Evolutionary conservation across 176 grass and related monocot genomes (phyloP).

Genomic region (Hyparrhenia diplandra): DNA sequence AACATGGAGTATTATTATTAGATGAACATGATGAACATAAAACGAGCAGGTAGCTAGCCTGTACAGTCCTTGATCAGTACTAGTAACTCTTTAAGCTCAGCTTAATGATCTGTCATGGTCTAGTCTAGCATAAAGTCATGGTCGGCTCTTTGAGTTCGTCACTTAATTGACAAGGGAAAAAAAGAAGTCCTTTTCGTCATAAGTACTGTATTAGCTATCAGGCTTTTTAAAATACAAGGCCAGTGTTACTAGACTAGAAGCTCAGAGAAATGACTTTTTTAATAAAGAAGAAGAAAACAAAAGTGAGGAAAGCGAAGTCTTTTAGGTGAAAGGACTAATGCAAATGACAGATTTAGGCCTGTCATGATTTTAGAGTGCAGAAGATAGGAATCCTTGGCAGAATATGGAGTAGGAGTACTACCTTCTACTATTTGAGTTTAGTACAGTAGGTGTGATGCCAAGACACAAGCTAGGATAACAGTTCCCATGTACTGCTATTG

Average conservation of each 20-base stretch:
- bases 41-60: neutral
- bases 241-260: neutral
- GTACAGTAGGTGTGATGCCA: neutral
- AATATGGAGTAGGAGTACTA: neutral
- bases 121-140: neutral
- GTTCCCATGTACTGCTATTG: conserved; percentile 6
- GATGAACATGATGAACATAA: neutral
- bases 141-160: neutral
- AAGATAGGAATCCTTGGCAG: neutral
- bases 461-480: neutral
- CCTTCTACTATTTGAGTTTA: neutral
- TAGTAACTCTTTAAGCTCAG: neutral
- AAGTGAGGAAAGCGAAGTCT: neutral
- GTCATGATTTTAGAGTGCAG: neutral
- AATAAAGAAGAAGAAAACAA: too few relatives aligned
- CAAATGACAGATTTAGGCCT: conserved; percentile 11
- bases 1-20: neutral
- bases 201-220: neutral
- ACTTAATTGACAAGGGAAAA: neutral
- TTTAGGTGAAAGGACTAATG: neutral
- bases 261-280: neutral
- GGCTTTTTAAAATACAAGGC: neutral
- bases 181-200: neutral
- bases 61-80: neutral
- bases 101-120: too few relatives aligned